Evolutionary conservation across 2,329 filamentous ascomycete species (phyloP), one percentile per base, ranked within the genome.

Genomic region (Cercospora brassicicola): DNA sequence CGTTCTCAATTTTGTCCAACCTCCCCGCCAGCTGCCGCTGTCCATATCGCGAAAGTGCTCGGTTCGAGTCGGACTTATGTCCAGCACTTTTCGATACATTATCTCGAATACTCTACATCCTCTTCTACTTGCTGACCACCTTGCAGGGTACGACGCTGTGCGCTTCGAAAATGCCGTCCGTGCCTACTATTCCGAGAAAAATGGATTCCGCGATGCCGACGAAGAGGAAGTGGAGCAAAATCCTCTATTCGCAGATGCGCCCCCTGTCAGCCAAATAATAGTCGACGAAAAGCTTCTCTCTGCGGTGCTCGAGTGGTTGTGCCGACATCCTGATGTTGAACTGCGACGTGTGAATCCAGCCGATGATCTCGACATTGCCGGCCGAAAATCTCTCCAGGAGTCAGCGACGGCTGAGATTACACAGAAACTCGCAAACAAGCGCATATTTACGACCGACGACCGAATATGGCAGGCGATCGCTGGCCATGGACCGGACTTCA

Each of bases 401-500:
- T 15, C 36, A 59, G 60, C 31, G 30, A 59, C 64, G 28, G 51
- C 67, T 63, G 31, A 30, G 33, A 11, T 64, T 23, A 20, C 59
- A 23, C 45, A 51, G 30, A 60, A 62, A 45, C 61, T 72, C 31
- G 60, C 67, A 20, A 70, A 64, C 28, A 69, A 74, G 59, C 81
- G 82, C 39, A 77, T 88, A 7, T 84, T 80, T 73, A 84, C 86
- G 7, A 87, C 83, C 6, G 80, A 85, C 70, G 83, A 87, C 62
- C 81, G 86, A 39, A 84, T 85, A 28, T 90, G 88, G 87, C 81
- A 84, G 65, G 85, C 87, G 8, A 79, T 90, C 61, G 82, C 88
- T 11, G 88, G 87, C 1, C 88, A 90, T 76, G 82, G 82, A 20
- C 82, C 84, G 26, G 87, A 90, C 72, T 78, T 82, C 15, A 82